Conservation (phyloP, 768 basidiomycete species). For the Phylloporus sp. region DNA sequence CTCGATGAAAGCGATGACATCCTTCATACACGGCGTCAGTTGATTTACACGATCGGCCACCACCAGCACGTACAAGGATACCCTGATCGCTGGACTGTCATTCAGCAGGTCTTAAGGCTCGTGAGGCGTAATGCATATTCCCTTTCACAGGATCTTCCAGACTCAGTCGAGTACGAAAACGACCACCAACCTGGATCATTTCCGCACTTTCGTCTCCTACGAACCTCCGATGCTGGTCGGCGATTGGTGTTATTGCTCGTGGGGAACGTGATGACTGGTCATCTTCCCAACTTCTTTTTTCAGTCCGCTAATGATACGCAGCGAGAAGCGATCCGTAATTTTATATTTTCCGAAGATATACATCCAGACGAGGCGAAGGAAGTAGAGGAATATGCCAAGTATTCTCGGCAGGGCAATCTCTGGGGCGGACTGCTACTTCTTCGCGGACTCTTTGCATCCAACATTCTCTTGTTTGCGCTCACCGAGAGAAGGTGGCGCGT, state of each 20-base stretch:
- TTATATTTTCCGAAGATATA: constrained; percentile 3
- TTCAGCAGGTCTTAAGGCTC: constrained; percentile 36
- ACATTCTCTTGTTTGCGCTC: constrained; percentile 18
- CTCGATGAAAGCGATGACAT: constrained; percentile 33
- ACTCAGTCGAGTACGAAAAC: not conserved
- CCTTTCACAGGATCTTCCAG: constrained; percentile 1
- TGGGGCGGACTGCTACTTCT: constrained; percentile 19
- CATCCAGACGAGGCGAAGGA: not conserved
- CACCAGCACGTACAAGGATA: constrained; percentile 36
- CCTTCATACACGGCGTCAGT: constrained; percentile 43
- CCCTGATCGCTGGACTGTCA: constrained; percentile 41
- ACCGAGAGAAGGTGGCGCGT: constrained; percentile 25
- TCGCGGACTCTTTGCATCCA: constrained; percentile 21
- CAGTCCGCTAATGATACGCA: too few relatives aligned
- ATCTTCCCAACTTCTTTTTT: constrained; percentile 7
- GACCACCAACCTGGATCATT: constrained; percentile 6
- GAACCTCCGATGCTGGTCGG: not conserved
- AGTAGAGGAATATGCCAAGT: not conserved
- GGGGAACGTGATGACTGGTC: constrained; percentile 2
- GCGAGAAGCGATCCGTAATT: constrained; percentile 1
- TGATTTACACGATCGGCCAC: constrained; percentile 43
- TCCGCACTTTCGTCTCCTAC: constrained; percentile 11
- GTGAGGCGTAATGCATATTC: constrained; percentile 7
- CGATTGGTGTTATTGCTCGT: constrained; percentile 4
- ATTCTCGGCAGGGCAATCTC: not conserved